These are phyloP conservation scores for Cryptosporidium canis DNA, from an alignment of 169 alveolate genomes.

Conservation along the genomic window DNA sequence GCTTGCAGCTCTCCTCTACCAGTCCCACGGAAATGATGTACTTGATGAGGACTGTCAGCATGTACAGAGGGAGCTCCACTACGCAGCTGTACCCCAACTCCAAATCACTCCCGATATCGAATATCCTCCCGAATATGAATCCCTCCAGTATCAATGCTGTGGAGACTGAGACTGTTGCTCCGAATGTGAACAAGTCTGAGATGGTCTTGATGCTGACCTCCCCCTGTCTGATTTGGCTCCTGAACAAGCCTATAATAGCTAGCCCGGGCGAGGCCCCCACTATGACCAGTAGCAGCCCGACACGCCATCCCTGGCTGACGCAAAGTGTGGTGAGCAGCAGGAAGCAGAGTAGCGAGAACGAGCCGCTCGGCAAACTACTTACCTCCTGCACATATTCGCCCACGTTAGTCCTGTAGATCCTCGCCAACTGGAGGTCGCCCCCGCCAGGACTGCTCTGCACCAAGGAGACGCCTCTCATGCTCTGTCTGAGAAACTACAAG, in stretches of 20 bases:
- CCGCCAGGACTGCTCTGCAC: no score
- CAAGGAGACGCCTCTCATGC: no score
- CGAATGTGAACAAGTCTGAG: conserved; percentile 26
- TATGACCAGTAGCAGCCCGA: background rate
- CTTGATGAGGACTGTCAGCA: background rate
- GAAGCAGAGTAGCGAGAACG: background rate
- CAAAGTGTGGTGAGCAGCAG: background rate
- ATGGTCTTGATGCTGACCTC: background rate
- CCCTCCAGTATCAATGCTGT: conserved; percentile 23
- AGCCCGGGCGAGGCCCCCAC: background rate
- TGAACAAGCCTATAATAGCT: background rate
- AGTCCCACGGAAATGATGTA: conserved; percentile 29
- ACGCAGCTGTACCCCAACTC: conserved; percentile 19
- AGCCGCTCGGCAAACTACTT: background rate
- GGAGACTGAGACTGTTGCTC: conserved; percentile 36
- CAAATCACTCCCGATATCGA: background rate
- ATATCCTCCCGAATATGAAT: background rate
- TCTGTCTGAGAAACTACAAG: no score
- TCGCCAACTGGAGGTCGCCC: background rate
- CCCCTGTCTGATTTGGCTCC: background rate
- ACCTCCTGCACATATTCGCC: conserved; percentile 3
- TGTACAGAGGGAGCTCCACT: background rate
- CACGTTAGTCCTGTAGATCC: background rate
- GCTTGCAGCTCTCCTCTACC: conserved; percentile 30
- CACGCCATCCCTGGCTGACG: background rate